phyloP scores from a whole-genome alignment of 768 basidiomycete genomes.

The Neoboletus subvelutipes region DNA sequence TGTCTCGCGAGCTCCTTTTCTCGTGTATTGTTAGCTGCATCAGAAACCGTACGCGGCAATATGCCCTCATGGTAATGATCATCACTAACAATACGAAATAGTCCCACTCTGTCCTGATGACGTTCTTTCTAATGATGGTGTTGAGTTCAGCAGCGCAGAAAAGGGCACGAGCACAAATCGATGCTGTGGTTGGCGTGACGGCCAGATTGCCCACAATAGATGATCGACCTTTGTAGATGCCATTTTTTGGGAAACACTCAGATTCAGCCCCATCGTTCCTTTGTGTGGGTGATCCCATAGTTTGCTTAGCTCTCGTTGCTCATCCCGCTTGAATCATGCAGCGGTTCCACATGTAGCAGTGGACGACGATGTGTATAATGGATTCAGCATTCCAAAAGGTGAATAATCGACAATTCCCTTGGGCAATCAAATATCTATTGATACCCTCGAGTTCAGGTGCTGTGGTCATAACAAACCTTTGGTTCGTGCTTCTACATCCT shows the following conservation, averaged over 20 bases:
- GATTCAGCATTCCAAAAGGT: constrained; percentile 49
- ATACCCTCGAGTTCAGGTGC: background rate
- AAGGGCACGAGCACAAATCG: constrained; percentile 5
- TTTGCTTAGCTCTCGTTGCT: background rate
- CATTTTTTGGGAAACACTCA: constrained; percentile 1
- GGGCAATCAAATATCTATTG: no score
- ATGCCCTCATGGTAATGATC: background rate
- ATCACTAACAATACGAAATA: background rate
- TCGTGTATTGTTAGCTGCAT: background rate
- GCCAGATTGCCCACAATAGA: background rate
- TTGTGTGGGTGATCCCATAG: background rate
- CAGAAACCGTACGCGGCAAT: constrained; percentile 1
- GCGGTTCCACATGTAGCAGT: constrained; percentile 31
- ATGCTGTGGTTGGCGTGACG: constrained; percentile 5
- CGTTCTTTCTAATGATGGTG: constrained; percentile 15
- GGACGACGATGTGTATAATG: constrained; percentile 41
- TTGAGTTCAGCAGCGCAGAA: background rate
- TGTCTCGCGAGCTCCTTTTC: background rate
- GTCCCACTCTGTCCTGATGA: constrained; percentile 2
- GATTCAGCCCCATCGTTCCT: background rate
- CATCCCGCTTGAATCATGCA: background rate
- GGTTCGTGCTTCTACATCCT: background rate
- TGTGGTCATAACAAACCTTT: constrained; percentile 1
- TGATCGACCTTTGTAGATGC: constrained; percentile 11
- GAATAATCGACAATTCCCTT: no score